Evolutionary conservation across 176 grass and related monocot genomes (phyloP).

Genomic region (Cenchrus purpureus): DNA sequence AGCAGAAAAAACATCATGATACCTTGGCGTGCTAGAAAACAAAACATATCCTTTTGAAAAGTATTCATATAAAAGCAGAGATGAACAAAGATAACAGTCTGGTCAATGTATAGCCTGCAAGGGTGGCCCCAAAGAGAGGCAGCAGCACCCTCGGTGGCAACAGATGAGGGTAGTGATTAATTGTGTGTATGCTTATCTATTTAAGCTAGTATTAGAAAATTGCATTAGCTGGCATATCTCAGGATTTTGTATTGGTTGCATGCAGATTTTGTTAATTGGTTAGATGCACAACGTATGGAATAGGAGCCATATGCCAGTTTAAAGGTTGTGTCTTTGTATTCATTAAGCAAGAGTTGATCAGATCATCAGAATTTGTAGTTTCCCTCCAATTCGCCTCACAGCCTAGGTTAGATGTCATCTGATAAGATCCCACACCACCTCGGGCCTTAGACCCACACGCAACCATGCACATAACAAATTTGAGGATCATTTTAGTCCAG

Average conservation of each 20-base stretch:
- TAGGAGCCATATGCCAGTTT: neutral
- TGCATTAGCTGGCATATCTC: neutral
- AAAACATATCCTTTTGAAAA: neutral
- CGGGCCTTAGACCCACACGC: neutral
- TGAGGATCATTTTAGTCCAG: neutral
- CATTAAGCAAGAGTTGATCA: slow-evolving; percentile 12
- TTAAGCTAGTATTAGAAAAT: neutral
- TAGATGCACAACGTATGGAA: neutral
- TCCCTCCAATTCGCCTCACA: neutral
- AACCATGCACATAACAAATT: slow-evolving; percentile 7
- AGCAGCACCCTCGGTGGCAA: neutral
- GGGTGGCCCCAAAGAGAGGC: neutral
- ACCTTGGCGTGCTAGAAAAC: neutral
- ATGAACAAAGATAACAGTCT: slow-evolving; percentile 5
- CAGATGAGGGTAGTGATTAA: slow-evolving; percentile 12
- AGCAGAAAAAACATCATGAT: neutral
- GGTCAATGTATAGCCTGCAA: neutral
- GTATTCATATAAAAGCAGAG: neutral
- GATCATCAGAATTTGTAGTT: neutral
- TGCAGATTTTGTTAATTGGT: too few species aligned
- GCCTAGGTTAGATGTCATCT: neutral
- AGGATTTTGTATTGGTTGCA: too few species aligned
- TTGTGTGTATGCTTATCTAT: neutral
- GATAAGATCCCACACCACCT: neutral
- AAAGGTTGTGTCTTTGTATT: neutral